phyloP scores from a whole-genome alignment of 768 basidiomycete species.

The Cystofilobasidium macerans region DNA sequence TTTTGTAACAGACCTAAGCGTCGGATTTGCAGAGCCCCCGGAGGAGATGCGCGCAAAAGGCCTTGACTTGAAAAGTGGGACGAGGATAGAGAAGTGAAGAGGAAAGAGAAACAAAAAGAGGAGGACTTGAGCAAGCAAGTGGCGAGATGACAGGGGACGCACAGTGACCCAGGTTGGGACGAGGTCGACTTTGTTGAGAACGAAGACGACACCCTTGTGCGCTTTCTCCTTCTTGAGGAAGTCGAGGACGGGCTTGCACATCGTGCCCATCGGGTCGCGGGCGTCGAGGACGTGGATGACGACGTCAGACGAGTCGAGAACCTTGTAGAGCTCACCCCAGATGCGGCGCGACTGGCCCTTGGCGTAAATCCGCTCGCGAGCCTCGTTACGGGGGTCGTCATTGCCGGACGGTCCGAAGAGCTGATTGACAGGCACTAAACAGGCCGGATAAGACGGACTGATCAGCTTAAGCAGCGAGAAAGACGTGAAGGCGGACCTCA shows the following conservation, averaged over 20 bases:
- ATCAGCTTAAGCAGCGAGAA: background rate
- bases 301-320: slow-evolving; percentile 96
- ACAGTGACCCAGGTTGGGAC: slow-evolving; percentile 99
- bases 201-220: slow-evolving; percentile 90
- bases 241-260: slow-evolving; percentile 86
- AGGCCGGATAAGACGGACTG: background rate
- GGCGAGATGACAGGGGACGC: slow-evolving; percentile 39
- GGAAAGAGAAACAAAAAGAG: slow-evolving; percentile 15
- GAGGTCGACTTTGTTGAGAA: slow-evolving; percentile 96
- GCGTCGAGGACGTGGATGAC: slow-evolving; percentile 91
- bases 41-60: slow-evolving; percentile 30
- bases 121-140: slow-evolving; percentile 8
- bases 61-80: slow-evolving; percentile 41
- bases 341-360: slow-evolving; percentile 94
- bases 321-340: slow-evolving; percentile 97
- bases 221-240: slow-evolving; percentile 91
- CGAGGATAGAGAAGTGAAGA: background rate
- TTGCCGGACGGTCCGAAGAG: slow-evolving; percentile 15
- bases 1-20: slow-evolving; percentile 43
- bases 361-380: slow-evolving; percentile 81
- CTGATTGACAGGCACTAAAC: slow-evolving; percentile 3
- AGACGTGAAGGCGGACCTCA: background rate
- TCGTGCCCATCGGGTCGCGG: slow-evolving; percentile 85
- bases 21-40: background rate
- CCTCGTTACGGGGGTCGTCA: slow-evolving; percentile 25